These are phyloP conservation scores for Secale cereale DNA, from an alignment of 176 grass and related monocot genomes.

Conservation along the genomic window DNA sequence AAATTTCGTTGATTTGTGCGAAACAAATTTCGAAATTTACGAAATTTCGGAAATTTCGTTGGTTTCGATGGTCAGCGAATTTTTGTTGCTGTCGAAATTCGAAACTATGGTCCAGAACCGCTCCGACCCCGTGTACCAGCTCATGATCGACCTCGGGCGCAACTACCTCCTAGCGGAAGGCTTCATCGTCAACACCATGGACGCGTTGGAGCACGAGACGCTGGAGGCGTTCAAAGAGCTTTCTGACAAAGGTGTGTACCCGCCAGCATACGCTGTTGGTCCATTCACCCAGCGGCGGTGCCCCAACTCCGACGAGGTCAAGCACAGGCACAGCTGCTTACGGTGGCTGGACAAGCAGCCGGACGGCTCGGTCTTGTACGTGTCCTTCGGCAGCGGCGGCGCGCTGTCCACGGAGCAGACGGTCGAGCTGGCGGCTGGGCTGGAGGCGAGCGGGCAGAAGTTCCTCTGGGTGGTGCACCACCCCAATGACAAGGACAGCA, in stretches of 20 bases:
- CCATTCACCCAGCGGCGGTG: slow-evolving; percentile 17
- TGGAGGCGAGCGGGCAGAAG: slow-evolving; percentile 60
- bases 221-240: slow-evolving; percentile 25
- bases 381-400: slow-evolving; percentile 70
- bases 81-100: no score
- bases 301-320: not conserved
- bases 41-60: no score
- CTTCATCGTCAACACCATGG: slow-evolving; percentile 50
- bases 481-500: no score
- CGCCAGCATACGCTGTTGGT: slow-evolving; percentile 42
- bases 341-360: slow-evolving; percentile 76
- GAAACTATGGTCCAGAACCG: slow-evolving; percentile 53
- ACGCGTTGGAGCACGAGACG: slow-evolving; percentile 43
- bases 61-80: no score
- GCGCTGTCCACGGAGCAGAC: slow-evolving; percentile 43
- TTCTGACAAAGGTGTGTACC: slow-evolving; percentile 23
- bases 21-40: no score
- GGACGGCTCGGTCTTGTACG: slow-evolving; percentile 49
- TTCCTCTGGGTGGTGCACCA: slow-evolving; percentile 76
- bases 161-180: slow-evolving; percentile 29
- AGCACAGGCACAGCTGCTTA: slow-evolving; percentile 22
- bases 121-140: not conserved
- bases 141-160: slow-evolving; percentile 1
- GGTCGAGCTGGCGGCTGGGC: slow-evolving; percentile 47
- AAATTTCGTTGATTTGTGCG: no score